Percentiles rank a stretch among this genome's conserved stretches.
These are phyloP conservation scores for Tritrichomonas foetus DNA, from an alignment of 208 protist genomes.

Conservation along the genomic window DNA sequence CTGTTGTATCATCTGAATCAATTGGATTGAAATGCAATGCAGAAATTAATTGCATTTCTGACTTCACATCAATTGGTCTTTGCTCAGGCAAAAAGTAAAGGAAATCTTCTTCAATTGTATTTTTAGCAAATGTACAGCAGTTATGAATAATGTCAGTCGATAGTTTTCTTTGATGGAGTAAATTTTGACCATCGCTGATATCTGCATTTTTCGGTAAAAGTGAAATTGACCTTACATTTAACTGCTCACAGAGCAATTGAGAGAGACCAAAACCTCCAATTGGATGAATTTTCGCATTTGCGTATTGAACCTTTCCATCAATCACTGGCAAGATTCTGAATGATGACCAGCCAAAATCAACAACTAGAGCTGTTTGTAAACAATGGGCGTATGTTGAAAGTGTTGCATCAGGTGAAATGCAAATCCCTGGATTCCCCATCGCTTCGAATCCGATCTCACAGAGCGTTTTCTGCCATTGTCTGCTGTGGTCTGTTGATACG, in stretches of 20 bases:
- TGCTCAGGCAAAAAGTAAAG: neutral
- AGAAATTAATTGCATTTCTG: neutral
- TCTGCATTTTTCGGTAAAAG: neutral
- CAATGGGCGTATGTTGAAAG: neutral
- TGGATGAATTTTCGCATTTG: neutral
- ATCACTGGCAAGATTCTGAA: neutral
- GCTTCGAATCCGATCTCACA: neutral
- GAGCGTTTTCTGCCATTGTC: neutral
- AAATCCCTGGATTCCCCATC: neutral
- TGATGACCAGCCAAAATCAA: constrained; percentile 22
- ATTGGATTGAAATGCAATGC: neutral
- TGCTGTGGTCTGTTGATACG: neutral
- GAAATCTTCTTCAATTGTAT: neutral
- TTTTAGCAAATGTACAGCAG: neutral
- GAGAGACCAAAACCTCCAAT: neutral
- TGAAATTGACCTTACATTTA: neutral
- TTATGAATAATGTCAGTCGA: neutral
- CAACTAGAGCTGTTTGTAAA: neutral
- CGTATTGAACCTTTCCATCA: neutral
- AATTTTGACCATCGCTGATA: neutral
- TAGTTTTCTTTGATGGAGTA: neutral
- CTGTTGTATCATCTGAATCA: neutral
- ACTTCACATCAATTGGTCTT: neutral
- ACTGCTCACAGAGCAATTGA: neutral
- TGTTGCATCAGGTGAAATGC: neutral